phyloP scores from a whole-genome alignment of 495 filamentous ascomycete species.

The Schizothecium vesticola region DNA sequence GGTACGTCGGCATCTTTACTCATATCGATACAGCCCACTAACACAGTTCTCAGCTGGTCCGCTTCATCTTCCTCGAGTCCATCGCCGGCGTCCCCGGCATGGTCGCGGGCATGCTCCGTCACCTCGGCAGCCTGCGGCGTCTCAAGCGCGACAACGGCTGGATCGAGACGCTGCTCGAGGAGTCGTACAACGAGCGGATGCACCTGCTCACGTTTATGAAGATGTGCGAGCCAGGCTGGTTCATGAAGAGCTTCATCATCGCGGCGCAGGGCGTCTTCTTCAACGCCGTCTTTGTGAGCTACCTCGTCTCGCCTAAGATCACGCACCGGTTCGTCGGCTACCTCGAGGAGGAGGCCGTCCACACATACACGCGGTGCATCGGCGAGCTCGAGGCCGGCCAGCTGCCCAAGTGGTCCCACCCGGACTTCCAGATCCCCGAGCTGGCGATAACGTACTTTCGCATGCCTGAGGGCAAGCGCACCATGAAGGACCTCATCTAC shows the following conservation, averaged over 20 bases:
- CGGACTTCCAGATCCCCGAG: slow-evolving; percentile 71
- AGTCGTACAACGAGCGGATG: slow-evolving; percentile 95
- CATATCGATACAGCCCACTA: background rate
- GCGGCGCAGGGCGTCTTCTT: slow-evolving; percentile 84
- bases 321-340: slow-evolving; percentile 97
- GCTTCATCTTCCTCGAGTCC: slow-evolving; percentile 89
- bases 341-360: slow-evolving; percentile 91
- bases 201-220: slow-evolving; percentile 93
- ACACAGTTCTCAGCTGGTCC: slow-evolving; percentile 48
- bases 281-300: slow-evolving; percentile 86
- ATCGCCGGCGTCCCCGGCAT: slow-evolving; percentile 95
- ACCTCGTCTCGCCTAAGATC: slow-evolving; percentile 82
- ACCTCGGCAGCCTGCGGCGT: slow-evolving; percentile 73
- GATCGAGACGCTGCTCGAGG: slow-evolving; percentile 94
- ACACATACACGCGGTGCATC: slow-evolving; percentile 88
- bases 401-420: slow-evolving; percentile 69
- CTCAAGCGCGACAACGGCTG: slow-evolving; percentile 95
- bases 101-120: slow-evolving; percentile 90
- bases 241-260: slow-evolving; percentile 84
- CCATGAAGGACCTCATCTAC: slow-evolving; percentile 78
- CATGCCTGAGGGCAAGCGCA: slow-evolving; percentile 78
- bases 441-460: slow-evolving; percentile 88
- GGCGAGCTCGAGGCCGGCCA: slow-evolving; percentile 76
- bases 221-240: slow-evolving; percentile 81
- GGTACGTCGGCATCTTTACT: slow-evolving; percentile 18